A percentile compares a stretch with the other conserved stretches of the same genome.
Evolutionary conservation across 495 filamentous ascomycete genomes (phyloP).

Genomic region (Filosporella fistucella): DNA sequence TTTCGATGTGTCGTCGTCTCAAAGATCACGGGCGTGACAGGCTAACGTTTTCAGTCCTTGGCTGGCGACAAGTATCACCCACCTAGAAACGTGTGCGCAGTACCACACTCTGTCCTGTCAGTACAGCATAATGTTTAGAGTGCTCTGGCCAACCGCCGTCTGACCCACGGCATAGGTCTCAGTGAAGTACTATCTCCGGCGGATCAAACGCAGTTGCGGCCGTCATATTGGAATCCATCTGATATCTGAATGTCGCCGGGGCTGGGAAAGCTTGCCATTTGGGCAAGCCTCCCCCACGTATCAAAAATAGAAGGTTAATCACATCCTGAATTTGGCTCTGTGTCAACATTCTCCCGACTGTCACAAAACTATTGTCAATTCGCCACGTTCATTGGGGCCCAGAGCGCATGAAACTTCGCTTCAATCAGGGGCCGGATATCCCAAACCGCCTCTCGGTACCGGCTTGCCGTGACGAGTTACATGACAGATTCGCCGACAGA

Average conservation of each 20-base stretch:
- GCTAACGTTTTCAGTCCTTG: constrained; percentile 24
- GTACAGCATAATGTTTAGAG: constrained; percentile 20
- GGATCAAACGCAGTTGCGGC: constrained; percentile 10
- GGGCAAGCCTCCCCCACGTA: constrained; percentile 2
- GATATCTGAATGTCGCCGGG: constrained; percentile 8
- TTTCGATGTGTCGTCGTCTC: constrained; percentile 20
- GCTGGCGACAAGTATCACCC: constrained; percentile 4
- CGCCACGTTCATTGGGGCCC: constrained; percentile 15
- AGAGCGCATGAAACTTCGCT: constrained; percentile 22
- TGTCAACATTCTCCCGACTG: constrained; percentile 7
- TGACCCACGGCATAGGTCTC: background rate
- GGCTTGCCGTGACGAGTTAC: constrained; percentile 2
- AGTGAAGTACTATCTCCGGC: constrained; percentile 4
- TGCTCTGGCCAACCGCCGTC: background rate
- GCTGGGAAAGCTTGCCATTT: constrained; percentile 5
- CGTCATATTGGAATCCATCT: background rate
- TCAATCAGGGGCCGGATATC: constrained; percentile 9
- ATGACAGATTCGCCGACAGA: constrained; percentile 2
- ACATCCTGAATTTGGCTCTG: constrained; percentile 15
- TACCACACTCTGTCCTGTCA: too few relatives aligned
- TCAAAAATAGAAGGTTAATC: constrained; percentile 9
- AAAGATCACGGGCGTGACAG: constrained; percentile 18
- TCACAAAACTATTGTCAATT: constrained; percentile 8
- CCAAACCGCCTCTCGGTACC: constrained; percentile 8
- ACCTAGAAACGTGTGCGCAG: background rate